These are phyloP conservation scores for Danielozyma ontarioensis DNA, from an alignment of 805 yeast genomes.

Conservation along the genomic window DNA sequence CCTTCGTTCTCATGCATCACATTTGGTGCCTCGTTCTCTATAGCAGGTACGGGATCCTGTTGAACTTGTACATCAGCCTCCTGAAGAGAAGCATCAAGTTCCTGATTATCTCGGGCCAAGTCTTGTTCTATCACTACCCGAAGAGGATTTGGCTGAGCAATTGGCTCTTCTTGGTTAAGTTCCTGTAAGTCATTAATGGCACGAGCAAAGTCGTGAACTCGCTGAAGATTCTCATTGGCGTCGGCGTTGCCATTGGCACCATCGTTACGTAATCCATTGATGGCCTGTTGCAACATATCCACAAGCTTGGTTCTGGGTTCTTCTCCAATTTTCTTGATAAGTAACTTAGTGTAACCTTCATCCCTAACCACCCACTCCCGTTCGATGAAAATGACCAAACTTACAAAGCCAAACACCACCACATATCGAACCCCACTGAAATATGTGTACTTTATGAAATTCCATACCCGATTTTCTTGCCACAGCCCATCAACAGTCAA, in stretches of 20 bases:
- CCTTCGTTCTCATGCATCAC: conserved; percentile 1
- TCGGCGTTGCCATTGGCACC: conserved; percentile 14
- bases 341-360: conserved; percentile 58
- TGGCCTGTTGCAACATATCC: conserved; percentile 30
- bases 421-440: conserved; percentile 37
- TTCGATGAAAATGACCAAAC: conserved; percentile 47
- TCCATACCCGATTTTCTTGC: conserved; percentile 4
- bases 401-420: conserved; percentile 33
- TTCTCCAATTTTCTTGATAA: conserved; percentile 55
- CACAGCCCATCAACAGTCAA: conserved; percentile 3
- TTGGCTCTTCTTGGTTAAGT: conserved; percentile 2
- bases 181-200: conserved; percentile 24
- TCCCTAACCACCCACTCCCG: conserved; percentile 72
- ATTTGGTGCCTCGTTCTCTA: conserved; percentile 5
- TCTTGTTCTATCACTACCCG: no score
- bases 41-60: no score
- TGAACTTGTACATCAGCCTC: no score
- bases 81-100: conserved; percentile 14
- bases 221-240: conserved; percentile 18
- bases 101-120: conserved; percentile 9
- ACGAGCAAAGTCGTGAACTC: conserved; percentile 20
- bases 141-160: no score
- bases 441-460: conserved; percentile 28
- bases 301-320: conserved; percentile 40
- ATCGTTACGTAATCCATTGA: conserved; percentile 19